A percentile compares a stretch with the other conserved stretches of the same genome.
These are phyloP conservation scores for Claviceps arundinis DNA, from an alignment of 2,329 filamentous ascomycete species.

Conservation along the genomic window DNA sequence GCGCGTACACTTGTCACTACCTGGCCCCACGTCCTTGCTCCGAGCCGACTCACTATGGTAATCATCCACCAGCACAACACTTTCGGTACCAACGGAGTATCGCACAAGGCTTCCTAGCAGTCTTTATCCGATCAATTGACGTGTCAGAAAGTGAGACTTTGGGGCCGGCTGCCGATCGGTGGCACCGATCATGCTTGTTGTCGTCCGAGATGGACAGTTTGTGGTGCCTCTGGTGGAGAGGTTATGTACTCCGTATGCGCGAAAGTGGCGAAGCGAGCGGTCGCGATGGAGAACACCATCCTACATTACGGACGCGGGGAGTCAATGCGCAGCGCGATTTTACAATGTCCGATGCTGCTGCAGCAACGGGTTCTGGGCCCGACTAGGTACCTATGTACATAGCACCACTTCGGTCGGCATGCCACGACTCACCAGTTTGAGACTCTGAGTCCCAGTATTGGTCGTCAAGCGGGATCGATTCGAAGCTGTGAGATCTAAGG, in stretches of 20 bases:
- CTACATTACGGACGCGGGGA: no score
- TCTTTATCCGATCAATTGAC: neutral
- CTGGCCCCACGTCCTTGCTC: neutral
- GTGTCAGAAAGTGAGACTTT: neutral
- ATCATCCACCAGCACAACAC: neutral
- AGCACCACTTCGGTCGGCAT: no score
- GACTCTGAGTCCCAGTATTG: no score
- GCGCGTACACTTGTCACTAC: neutral
- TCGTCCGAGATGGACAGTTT: neutral
- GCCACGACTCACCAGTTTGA: no score
- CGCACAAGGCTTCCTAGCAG: neutral
- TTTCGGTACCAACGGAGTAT: neutral
- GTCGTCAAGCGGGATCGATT: no score
- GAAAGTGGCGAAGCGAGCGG: slow-evolving; percentile 32
- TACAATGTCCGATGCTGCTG: no score
- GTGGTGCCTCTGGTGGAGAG: slow-evolving; percentile 8
- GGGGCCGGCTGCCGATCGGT: neutral
- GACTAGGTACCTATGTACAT: no score
- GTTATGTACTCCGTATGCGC: slow-evolving; percentile 18
- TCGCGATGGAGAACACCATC: slow-evolving; percentile 32
- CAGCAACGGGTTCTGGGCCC: no score
- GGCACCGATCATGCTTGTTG: neutral
- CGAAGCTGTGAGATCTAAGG: no score
- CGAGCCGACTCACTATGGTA: neutral
- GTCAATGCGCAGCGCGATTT: no score